These are phyloP conservation scores for Fraxinus sp. DNA, from an alignment of 305 asterid genomes.

Conservation along the genomic window DNA sequence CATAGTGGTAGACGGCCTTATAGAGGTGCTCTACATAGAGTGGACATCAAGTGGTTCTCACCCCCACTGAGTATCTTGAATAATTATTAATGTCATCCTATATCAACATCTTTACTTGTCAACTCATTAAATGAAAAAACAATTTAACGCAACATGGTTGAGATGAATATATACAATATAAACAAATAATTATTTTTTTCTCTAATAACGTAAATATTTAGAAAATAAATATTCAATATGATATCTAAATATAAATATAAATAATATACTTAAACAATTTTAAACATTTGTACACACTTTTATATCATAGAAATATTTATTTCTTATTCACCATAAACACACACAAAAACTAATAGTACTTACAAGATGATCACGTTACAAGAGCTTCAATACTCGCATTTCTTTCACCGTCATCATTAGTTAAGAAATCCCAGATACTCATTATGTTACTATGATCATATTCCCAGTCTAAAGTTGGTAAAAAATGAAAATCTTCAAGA, in stretches of 20 bases:
- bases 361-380: background rate
- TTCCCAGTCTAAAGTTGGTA: slow-evolving; percentile 36
- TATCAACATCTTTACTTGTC: background rate
- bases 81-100: too few relatives aligned
- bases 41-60: too few relatives aligned
- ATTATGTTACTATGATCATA: slow-evolving; percentile 32
- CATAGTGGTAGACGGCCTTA: too few relatives aligned
- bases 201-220: background rate
- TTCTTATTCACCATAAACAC: background rate
- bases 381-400: slow-evolving; percentile 13
- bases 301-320: background rate
- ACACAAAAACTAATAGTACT: background rate
- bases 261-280: background rate
- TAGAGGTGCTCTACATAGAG: too few relatives aligned
- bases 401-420: slow-evolving; percentile 25
- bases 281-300: background rate
- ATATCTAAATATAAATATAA: background rate
- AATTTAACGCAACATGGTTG: background rate
- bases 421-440: slow-evolving; percentile 48
- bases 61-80: too few relatives aligned
- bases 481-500: slow-evolving; percentile 28
- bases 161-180: background rate
- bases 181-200: background rate
- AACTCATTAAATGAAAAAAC: background rate
- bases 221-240: background rate